Conservation (phyloP, 23 red algal species). For the Porphyridium purpureum region DNA sequence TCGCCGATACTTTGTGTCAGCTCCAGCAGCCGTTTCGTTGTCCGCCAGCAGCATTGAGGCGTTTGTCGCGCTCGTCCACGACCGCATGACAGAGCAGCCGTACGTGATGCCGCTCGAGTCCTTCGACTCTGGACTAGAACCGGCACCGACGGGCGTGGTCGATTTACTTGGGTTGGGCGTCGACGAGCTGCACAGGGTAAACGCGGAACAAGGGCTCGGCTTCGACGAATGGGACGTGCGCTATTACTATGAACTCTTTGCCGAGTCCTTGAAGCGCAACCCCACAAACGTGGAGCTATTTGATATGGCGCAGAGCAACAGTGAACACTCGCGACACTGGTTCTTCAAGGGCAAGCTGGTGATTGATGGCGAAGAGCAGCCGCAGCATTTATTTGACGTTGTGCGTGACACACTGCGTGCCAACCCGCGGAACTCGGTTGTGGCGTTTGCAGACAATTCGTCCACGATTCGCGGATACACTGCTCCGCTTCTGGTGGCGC, state of each 20-base stretch:
- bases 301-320: conserved; percentile 97
- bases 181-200: conserved; percentile 25
- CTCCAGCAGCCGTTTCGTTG: background rate
- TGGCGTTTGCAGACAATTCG: conserved; percentile 96
- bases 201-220: conserved; percentile 33
- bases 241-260: conserved; percentile 75
- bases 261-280: conserved; percentile 32
- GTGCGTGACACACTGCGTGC: conserved; percentile 56
- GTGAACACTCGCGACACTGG: conserved; percentile 98
- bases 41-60: background rate
- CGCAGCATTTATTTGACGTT: conserved; percentile 47
- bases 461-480: conserved; percentile 60
- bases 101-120: conserved; percentile 29
- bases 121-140: conserved; percentile 14
- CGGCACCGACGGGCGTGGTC: conserved; percentile 10
- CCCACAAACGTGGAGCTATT: conserved; percentile 96
- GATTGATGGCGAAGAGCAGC: conserved; percentile 38
- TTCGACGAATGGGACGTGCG: conserved; percentile 81
- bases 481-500: conserved; percentile 20
- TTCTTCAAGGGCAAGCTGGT: conserved; percentile 80
- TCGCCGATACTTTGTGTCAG: conserved; percentile 30
- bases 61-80: conserved; percentile 32
- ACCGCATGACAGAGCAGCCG: conserved; percentile 86
- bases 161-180: conserved; percentile 39
- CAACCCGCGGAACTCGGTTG: conserved; percentile 59